Base-by-base conservation (phyloP, 345 rosid genomes). In the Fremontodendron californicum region DNA sequence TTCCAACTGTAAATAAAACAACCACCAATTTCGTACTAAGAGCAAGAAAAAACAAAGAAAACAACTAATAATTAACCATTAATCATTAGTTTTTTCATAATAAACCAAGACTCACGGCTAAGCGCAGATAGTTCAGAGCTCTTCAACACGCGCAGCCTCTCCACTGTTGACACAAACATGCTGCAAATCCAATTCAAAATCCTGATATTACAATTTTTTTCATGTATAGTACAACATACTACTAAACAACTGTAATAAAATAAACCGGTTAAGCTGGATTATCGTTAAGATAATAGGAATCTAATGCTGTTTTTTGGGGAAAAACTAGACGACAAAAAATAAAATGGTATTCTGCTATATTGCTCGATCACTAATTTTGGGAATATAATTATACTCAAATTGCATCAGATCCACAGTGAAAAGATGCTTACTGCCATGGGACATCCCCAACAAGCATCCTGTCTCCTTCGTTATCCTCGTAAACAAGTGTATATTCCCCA, bases 391-490 rank as follows among this genome's bases (percentile, higher is more conserved):
- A 51, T 45, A 48, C 61, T 31, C 62, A 73, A 81, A 74, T 58
- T 84, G 86, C 80, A 86, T 78, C 58, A 77, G 84, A 85, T 84
- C 57, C 80, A 77, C 18, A 49, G 71, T 49, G 79, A 79, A 71
- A 78, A 84, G 90, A 86, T 82, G 87, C 95, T 90, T 93, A 96
- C 99, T 89, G 91, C 99, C 99, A 96, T 55, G 99, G 99, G 79
- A 96, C 98, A 96, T 96, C 99, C 82, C 98, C 99, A 58, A 88
- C 98, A 78, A 96, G 99, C 96, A 96, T 92, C 89, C 91, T 92
- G 95, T 96, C 99, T 73, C 98, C 99, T 89, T 96, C 99, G 52
- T 87, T 88, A 81, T 96, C 99, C 86, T 96, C 97, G 61, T 96
- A 96, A 76, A 93, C 94, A 78, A 96, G 94, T 16, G 94, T 92